Conservation (phyloP, 805 yeast species). For the Nakazawaea ernobii region DNA sequence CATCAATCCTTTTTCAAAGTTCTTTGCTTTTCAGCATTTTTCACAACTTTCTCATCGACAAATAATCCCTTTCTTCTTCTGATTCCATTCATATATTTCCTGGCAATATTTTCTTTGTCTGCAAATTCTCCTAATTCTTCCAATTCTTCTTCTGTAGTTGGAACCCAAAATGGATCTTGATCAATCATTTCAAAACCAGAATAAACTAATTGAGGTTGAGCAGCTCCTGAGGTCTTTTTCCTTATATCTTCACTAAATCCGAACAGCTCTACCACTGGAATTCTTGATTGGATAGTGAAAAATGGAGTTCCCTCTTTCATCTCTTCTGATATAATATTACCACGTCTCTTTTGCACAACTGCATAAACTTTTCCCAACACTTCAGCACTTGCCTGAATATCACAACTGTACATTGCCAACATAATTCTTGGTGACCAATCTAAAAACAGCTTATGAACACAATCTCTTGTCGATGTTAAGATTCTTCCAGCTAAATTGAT, state of each 20-base stretch:
- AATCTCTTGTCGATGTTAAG: constrained; percentile 65
- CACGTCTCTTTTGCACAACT: constrained; percentile 85
- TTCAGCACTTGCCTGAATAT: constrained; percentile 91
- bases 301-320: constrained; percentile 98
- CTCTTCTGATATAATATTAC: constrained; percentile 82
- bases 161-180: constrained; percentile 98
- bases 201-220: constrained; percentile 91
- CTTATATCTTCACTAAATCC: constrained; percentile 95
- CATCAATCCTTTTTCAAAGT: constrained; percentile 65
- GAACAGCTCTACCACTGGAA: constrained; percentile 95
- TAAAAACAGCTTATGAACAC: constrained; percentile 63
- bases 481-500: constrained; percentile 64
- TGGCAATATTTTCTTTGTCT: constrained; percentile 87
- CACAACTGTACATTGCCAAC: constrained; percentile 92
- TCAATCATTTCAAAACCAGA: constrained; percentile 83
- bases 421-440: constrained; percentile 85
- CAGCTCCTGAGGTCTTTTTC: constrained; percentile 92
- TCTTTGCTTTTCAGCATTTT: constrained; percentile 92
- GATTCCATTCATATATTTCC: constrained; percentile 75
- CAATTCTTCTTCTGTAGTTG: constrained; percentile 92
- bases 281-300: constrained; percentile 74
- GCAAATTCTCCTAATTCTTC: constrained; percentile 92
- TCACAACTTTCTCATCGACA: constrained; percentile 84
- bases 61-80: constrained; percentile 85
- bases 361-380: constrained; percentile 94